Base-by-base conservation (phyloP, 257 asterid species). In the Cordia subcordata region DNA sequence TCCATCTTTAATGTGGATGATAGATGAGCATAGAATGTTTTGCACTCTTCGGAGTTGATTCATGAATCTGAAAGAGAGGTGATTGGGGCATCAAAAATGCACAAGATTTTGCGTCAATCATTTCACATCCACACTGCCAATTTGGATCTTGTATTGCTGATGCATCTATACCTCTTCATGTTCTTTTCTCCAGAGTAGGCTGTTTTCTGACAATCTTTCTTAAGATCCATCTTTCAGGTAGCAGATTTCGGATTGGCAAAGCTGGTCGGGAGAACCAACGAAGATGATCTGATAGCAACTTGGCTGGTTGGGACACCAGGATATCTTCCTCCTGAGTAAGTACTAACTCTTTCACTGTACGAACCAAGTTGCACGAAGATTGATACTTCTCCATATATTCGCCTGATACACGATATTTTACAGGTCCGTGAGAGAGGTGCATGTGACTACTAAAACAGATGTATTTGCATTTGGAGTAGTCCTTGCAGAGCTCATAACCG, bases 241-340 rank as follows among this genome's bases (percentile, higher is more conserved):
- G 95, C 95, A 45, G 96, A 89, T 75, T 89, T 89, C 64, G 95
- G 96, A 46, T 68, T 89, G 65, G 95, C 94, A 10, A 86, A 86
- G 80, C 94, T 89, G 35, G 94, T 89, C 27, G 82, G 85, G 13
- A 69, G 94, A 68, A 75, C 83, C 27, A 76, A 74, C 44, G 95
- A 82, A 58, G 87, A 86, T 15, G 96, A 89, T 63, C 75, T 77
- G 51, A 49, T 82, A 51, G 90, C 86, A 13, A 86, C 95, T 1
- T 81, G 89, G 33, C 76, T 89, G 23, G 96, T 86, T 65, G 96
- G 96, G 20, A 89, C 96, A 18, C 95, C 94, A 0, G 96, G 96
- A 72, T 89, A 89, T 70, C 95, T 84, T 64, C 96, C 96, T 54
- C 95, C 95, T 1, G 96, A 86, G 96, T 86, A 80, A 76, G 89